phyloP scores from a whole-genome alignment of 106 monocot genomes.

The Agapanthus africanus region DNA sequence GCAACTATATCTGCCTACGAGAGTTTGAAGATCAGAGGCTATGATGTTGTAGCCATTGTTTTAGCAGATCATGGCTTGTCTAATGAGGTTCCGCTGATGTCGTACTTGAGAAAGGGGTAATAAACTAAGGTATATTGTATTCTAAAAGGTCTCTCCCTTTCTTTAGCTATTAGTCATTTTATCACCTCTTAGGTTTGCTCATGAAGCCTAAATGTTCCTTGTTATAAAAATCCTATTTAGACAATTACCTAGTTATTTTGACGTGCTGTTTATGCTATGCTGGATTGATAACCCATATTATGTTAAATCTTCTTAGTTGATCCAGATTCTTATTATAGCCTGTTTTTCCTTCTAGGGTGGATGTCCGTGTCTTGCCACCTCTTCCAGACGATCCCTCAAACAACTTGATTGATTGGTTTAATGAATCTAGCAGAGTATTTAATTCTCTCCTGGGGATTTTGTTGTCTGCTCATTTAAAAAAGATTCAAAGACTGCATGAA shows the following conservation, averaged over 20 bases:
- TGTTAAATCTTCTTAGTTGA: neutral
- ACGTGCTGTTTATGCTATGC: neutral
- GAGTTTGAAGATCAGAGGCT: conserved; percentile 77
- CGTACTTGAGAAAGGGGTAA: conserved; percentile 81
- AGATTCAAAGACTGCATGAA: conserved; percentile 54
- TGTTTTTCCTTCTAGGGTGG: conserved; percentile 35
- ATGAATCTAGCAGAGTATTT: conserved; percentile 52
- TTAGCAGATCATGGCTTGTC: conserved; percentile 64
- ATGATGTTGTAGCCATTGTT: conserved; percentile 80
- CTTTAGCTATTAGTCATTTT: neutral
- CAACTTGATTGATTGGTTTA: conserved; percentile 80
- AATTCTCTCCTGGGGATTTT: conserved; percentile 52
- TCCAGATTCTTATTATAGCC: neutral
- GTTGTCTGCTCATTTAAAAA: conserved; percentile 47
- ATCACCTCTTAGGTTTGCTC: neutral
- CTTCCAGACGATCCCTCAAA: conserved; percentile 64
- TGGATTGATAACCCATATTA: neutral
- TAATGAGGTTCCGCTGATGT: conserved; percentile 60
- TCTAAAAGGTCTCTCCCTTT: neutral
- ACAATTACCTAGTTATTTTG: neutral
- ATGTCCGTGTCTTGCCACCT: conserved; percentile 69
- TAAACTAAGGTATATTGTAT: neutral
- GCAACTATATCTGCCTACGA: conserved; percentile 93
- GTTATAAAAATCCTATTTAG: neutral
- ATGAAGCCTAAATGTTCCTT: neutral